Evolutionary conservation across 768 basidiomycete species (phyloP).

Genomic region (Naganishia vaughanmartiniae): DNA sequence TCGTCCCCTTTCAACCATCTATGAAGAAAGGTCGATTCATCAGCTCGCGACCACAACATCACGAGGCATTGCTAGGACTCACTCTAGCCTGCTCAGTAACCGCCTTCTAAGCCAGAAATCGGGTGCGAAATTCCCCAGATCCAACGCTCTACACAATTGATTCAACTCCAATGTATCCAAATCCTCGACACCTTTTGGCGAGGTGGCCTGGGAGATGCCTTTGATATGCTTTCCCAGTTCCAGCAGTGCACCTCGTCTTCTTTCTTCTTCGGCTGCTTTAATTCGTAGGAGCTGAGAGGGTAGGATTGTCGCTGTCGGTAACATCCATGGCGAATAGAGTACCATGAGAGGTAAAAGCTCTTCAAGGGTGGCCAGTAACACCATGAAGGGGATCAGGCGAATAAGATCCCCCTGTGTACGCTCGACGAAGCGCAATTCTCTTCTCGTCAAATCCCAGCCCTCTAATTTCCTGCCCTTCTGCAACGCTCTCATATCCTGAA

Average conservation of each 20-base stretch:
- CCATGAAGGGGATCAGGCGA: slow-evolving; percentile 74
- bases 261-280: slow-evolving; percentile 53
- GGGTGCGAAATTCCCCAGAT: slow-evolving; percentile 50
- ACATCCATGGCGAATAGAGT: slow-evolving; percentile 76
- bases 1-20: slow-evolving; percentile 13
- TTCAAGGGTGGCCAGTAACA: slow-evolving; percentile 71
- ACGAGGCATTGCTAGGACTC: neutral
- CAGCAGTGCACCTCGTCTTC: slow-evolving; percentile 43
- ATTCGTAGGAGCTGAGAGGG: slow-evolving; percentile 74
- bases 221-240: slow-evolving; percentile 42
- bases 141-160: slow-evolving; percentile 37
- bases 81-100: slow-evolving; percentile 23
- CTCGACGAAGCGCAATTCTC: slow-evolving; percentile 67
- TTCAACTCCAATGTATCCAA: slow-evolving; percentile 48
- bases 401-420: slow-evolving; percentile 64
- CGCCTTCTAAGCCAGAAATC: slow-evolving; percentile 47
- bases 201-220: slow-evolving; percentile 9
- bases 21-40: too few species aligned
- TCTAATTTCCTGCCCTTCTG: slow-evolving; percentile 61
- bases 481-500: slow-evolving; percentile 61
- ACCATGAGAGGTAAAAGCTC: slow-evolving; percentile 80
- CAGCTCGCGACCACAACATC: neutral
- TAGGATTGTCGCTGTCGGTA: slow-evolving; percentile 81
- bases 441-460: slow-evolving; percentile 64
- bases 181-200: slow-evolving; percentile 42